Conservation (phyloP, 371 early-diverging fungal species). For the Actinomortierella wolfii region DNA sequence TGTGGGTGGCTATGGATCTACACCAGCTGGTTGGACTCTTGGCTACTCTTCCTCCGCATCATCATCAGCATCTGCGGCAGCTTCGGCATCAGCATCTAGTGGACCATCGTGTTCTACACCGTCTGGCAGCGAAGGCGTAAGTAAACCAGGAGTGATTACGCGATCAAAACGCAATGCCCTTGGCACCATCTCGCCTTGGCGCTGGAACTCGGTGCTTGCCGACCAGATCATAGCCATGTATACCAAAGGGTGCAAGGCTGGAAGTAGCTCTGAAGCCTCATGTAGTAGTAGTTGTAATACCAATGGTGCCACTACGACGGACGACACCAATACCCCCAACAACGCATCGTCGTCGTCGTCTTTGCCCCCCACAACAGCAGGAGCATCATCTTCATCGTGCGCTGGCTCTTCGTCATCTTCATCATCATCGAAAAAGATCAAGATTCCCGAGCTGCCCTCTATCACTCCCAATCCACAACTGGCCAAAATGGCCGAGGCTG, state of each 20-base stretch:
- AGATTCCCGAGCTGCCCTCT: conserved; percentile 7
- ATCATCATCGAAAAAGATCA: conserved; percentile 8
- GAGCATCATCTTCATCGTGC: conserved; percentile 2
- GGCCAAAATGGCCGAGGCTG: conserved; percentile 18
- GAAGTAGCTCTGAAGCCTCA: too few relatives aligned
- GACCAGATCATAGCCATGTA: too few relatives aligned
- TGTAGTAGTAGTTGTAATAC: too few relatives aligned
- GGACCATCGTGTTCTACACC: too few relatives aligned
- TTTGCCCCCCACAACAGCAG: not conserved
- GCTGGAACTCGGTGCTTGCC: conserved; percentile 23
- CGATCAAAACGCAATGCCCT: conserved; percentile 28
- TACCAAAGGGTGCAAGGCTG: too few relatives aligned
- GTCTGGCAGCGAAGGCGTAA: too few relatives aligned
- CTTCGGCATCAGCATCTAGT: not conserved
- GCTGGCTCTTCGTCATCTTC: not conserved
- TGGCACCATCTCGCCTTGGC: conserved; percentile 36
- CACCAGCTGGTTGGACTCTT: not conserved
- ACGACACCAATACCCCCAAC: too few relatives aligned
- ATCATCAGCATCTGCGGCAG: not conserved
- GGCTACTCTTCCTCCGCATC: not conserved
- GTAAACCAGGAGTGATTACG: conserved; percentile 9
- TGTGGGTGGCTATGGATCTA: too few relatives aligned
- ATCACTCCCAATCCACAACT: conserved; percentile 25
- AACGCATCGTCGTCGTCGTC: not conserved
- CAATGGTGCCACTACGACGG: too few relatives aligned